Percentiles rank a stretch among this genome's conserved stretches.
phyloP scores from a whole-genome alignment of 2,329 filamentous ascomycete genomes.

The Cyanodermella asteris region DNA sequence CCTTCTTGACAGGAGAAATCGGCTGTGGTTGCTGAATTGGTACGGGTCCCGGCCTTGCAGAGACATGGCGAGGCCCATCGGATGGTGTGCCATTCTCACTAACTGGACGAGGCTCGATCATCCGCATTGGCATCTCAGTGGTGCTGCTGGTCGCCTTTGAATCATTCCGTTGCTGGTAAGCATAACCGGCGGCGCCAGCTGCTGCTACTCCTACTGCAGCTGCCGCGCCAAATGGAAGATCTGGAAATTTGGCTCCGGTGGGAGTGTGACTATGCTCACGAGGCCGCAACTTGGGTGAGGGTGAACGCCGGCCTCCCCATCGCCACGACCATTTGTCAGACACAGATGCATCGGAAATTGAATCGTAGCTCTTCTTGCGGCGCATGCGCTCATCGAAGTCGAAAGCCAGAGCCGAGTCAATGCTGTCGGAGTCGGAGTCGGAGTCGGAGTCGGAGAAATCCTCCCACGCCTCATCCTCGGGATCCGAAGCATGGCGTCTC shows the following conservation, averaged over 20 bases:
- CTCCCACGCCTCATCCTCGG: constrained; percentile 36
- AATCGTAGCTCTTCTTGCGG: constrained; percentile 27
- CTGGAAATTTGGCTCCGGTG: constrained; percentile 5
- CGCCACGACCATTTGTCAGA: constrained; percentile 38
- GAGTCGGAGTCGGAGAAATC: too few relatives aligned
- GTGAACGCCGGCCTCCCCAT: constrained; percentile 31
- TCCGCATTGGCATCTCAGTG: too few relatives aligned
- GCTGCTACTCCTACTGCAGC: constrained; percentile 1
- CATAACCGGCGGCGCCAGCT: constrained; percentile 17
- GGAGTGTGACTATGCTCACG: too few relatives aligned
- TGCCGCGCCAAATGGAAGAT: not conserved
- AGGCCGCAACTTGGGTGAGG: too few relatives aligned
- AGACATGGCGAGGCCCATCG: too few relatives aligned
- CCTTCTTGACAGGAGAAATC: constrained; percentile 47
- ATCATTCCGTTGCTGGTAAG: not conserved
- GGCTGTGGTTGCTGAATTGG: constrained; percentile 75
- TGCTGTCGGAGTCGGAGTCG: constrained; percentile 30
- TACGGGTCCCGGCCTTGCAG: constrained; percentile 34
- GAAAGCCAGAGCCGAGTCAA: constrained; percentile 38
- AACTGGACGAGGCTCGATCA: too few relatives aligned
- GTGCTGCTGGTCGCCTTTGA: too few relatives aligned
- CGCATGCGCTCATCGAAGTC: constrained; percentile 27
- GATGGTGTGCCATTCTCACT: too few relatives aligned
- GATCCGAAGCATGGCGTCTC: constrained; percentile 11
- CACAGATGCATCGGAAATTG: constrained; percentile 30